Percentiles rank a stretch among this genome's conserved stretches.
These are phyloP conservation scores for Ettlia oleoabundans DNA, from an alignment of 139 green algal species.

Conservation along the genomic window DNA sequence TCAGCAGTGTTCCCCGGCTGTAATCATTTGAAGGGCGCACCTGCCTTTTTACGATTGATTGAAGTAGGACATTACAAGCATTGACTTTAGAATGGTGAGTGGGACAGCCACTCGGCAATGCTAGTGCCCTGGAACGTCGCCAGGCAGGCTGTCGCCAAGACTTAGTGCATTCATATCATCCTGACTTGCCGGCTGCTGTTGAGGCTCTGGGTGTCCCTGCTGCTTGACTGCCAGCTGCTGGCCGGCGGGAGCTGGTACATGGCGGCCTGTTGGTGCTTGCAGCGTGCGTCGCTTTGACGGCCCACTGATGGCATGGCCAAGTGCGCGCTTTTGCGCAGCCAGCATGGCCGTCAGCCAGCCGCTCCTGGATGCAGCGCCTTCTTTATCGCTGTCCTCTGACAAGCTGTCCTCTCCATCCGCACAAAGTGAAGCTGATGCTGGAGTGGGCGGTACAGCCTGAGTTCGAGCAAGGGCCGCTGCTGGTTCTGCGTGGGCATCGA, in stretches of 20 bases:
- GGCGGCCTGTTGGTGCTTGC: too few relatives aligned
- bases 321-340: conserved; percentile 17
- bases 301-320: too few relatives aligned
- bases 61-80: too few relatives aligned
- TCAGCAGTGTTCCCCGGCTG: too few relatives aligned
- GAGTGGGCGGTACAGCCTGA: not conserved
- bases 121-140: not conserved
- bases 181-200: too few relatives aligned
- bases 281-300: too few relatives aligned
- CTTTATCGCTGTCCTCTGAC: conserved; percentile 12
- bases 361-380: not conserved
- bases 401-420: not conserved
- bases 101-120: too few relatives aligned
- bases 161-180: conserved; percentile 21
- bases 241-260: too few relatives aligned
- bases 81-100: not conserved
- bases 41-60: too few relatives aligned
- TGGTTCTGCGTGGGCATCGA: not conserved
- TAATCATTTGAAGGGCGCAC: too few relatives aligned
- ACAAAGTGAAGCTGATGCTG: not conserved
- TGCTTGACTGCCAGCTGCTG: too few relatives aligned
- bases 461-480: not conserved
- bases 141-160: conserved; percentile 6
- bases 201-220: too few relatives aligned
- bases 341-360: conserved; percentile 15